Percentiles rank a stretch among this genome's conserved stretches.
phyloP scores from a whole-genome alignment of 768 basidiomycete species.

The Ephemerocybe angulata region DNA sequence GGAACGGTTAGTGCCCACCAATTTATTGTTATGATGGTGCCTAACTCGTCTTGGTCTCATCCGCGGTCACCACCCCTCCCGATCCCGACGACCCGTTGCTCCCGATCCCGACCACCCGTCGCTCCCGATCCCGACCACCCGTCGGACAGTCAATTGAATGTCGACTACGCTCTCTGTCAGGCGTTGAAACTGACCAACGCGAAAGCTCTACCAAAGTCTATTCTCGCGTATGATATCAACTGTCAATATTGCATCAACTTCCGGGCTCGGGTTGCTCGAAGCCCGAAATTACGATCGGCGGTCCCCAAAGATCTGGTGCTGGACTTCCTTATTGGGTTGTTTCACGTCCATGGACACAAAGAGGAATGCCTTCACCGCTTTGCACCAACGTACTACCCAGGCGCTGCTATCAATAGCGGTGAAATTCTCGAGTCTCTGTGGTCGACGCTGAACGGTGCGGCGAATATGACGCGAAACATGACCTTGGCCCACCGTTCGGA shows the following conservation, averaged over 20 bases:
- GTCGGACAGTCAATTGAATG: not conserved
- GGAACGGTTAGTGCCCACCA: not conserved
- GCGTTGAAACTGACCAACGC: not conserved
- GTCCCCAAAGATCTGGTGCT: constrained; percentile 8
- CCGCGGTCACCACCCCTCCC: too few relatives aligned
- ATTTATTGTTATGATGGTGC: too few relatives aligned
- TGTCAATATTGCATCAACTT: constrained; percentile 15
- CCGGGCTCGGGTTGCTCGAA: constrained; percentile 3
- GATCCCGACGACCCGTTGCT: not conserved
- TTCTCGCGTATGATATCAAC: constrained; percentile 9
- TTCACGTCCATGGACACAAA: constrained; percentile 23
- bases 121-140: not conserved
- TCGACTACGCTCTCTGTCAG: not conserved
- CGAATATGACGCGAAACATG: constrained; percentile 2
- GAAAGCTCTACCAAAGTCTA: not conserved
- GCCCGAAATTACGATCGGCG: not conserved
- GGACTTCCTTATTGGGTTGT: constrained; percentile 5
- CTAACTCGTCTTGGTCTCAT: too few relatives aligned
- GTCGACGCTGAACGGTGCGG: constrained; percentile 13
- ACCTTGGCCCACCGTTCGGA: constrained; percentile 14
- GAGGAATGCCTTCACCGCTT: constrained; percentile 21
- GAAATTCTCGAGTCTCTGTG: constrained; percentile 21
- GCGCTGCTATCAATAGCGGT: constrained; percentile 6
- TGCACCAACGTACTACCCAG: constrained; percentile 10
- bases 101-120: not conserved